Percentiles rank a stretch among this genome's conserved stretches.
phyloP scores from a whole-genome alignment of 768 basidiomycete species.

The Boletellus ananiceps region DNA sequence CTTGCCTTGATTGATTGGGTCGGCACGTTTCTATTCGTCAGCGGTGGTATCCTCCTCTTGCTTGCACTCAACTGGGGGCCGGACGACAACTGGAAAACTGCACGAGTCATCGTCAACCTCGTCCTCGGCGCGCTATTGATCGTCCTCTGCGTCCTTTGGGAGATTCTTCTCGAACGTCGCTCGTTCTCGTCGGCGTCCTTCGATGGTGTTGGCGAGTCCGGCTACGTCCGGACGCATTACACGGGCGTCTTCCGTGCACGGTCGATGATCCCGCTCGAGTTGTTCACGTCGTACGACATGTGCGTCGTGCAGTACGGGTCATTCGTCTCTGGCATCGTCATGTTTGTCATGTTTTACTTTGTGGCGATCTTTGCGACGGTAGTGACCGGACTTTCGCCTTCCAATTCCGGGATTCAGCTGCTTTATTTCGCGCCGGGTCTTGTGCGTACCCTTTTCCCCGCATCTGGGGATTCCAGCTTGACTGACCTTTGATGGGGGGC shows the following conservation, averaged over 20 bases:
- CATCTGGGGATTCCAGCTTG: background rate
- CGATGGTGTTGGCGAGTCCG: background rate
- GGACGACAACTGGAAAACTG: constrained; percentile 36
- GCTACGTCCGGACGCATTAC: constrained; percentile 1
- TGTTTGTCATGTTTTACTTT: constrained; percentile 53
- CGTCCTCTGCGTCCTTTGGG: constrained; percentile 40
- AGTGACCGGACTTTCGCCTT: constrained; percentile 38
- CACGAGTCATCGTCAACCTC: constrained; percentile 45
- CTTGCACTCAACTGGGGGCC: constrained; percentile 52
- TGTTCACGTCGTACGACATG: constrained; percentile 42
- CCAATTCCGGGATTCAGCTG: constrained; percentile 43
- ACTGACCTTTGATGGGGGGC: background rate
- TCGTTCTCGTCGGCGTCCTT: background rate
- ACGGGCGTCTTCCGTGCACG: constrained; percentile 26
- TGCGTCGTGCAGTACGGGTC: constrained; percentile 35
- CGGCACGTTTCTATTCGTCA: constrained; percentile 41
- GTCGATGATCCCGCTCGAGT: constrained; percentile 44
- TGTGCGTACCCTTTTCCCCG: constrained; percentile 25
- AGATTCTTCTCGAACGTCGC: constrained; percentile 35
- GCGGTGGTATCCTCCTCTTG: constrained; percentile 42
- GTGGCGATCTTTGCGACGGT: constrained; percentile 48
- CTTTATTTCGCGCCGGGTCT: constrained; percentile 50
- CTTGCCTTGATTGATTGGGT: constrained; percentile 43
- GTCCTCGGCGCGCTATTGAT: constrained; percentile 42
- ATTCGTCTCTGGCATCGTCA: constrained; percentile 44